Base-by-base conservation (phyloP, 176 grass and related monocot genomes). In the Carex scoparia region DNA sequence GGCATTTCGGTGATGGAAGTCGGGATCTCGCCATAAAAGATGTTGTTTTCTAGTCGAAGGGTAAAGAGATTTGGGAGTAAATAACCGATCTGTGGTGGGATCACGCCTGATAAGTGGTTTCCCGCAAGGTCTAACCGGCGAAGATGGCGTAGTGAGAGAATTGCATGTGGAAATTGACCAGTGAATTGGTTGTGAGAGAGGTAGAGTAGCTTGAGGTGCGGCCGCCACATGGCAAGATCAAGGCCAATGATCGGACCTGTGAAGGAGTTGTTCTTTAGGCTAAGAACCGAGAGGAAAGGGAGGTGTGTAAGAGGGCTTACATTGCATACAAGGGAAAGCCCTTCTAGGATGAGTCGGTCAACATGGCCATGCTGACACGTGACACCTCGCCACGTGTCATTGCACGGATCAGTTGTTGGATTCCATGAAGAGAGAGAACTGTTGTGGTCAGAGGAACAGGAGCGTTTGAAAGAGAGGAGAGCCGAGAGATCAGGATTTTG, bases 211-310 rank as follows among this genome's bases (percentile, higher is more conserved):
- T 98, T 98, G 82, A 98, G 85, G 74, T 98, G 95, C 33, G 89
- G 90, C 42, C 80, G 85, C 38, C 91, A 81, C 49, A 30, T 86
- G 64, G 91, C 87, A 57, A 98, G 74, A 60, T 94, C 88, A 55
- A 94, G 86, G 33, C 33, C 77, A 7, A 80, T 65, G 65, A 97
- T 84, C 11, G 81, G 55, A 28, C 80, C 93, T 7, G 84, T 69
- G 68, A 94, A 98, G 11, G 82, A 83, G 86, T 98, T 98, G 69
- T 98, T 98, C 81, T 90, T 93, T 63, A 98, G 86, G 85, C 95
- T 98, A 11, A 98, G 91, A 81, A 91, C 84, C 27, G 90, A 86
- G 68, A 98, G 95, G 14, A 35, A 8, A 7, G 79, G 88, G 32
- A 98, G 88, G 0, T 19, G 60, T 3, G 80, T 83, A 67, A 98